These are phyloP conservation scores for Yarrowia sp. DNA, from an alignment of 805 yeast genomes.

Conservation along the genomic window DNA sequence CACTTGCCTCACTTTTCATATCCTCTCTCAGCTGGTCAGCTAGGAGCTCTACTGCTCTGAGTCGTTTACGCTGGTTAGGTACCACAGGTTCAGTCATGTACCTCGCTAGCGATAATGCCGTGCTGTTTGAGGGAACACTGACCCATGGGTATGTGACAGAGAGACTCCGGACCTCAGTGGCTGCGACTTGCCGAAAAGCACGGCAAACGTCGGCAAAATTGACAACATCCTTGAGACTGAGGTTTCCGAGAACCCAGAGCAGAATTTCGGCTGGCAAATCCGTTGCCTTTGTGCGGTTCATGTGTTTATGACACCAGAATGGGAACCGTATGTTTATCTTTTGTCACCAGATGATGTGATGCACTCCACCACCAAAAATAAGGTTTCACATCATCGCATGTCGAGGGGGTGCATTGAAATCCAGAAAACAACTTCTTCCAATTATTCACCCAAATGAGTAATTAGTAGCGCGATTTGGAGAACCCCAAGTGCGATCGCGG, in stretches of 20 bases:
- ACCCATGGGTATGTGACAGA: constrained; percentile 15
- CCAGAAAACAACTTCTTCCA: too few species aligned
- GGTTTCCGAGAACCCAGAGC: constrained; percentile 1
- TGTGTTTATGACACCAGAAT: constrained; percentile 9
- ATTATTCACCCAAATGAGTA: too few species aligned
- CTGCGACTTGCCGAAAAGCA: background rate
- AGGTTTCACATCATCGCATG: background rate
- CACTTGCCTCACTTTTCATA: constrained; percentile 1
- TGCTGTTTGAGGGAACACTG: background rate
- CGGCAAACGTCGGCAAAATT: constrained; percentile 12
- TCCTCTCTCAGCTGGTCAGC: constrained; percentile 1
- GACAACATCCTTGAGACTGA: background rate
- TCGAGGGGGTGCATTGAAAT: too few species aligned
- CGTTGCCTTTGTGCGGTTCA: constrained; percentile 2
- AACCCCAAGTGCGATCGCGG: too few species aligned
- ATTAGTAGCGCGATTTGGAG: too few species aligned
- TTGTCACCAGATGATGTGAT: background rate
- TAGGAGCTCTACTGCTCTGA: background rate
- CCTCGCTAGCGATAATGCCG: constrained; percentile 11
- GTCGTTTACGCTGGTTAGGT: background rate
- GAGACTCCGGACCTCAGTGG: background rate
- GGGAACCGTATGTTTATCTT: background rate
- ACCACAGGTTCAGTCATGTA: constrained; percentile 1
- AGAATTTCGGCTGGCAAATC: constrained; percentile 11
- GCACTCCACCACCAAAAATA: background rate